Evolutionary conservation across 768 basidiomycete species (phyloP), one percentile per base, ranked within the genome.

Genomic region (Hygrocybe punicea): DNA sequence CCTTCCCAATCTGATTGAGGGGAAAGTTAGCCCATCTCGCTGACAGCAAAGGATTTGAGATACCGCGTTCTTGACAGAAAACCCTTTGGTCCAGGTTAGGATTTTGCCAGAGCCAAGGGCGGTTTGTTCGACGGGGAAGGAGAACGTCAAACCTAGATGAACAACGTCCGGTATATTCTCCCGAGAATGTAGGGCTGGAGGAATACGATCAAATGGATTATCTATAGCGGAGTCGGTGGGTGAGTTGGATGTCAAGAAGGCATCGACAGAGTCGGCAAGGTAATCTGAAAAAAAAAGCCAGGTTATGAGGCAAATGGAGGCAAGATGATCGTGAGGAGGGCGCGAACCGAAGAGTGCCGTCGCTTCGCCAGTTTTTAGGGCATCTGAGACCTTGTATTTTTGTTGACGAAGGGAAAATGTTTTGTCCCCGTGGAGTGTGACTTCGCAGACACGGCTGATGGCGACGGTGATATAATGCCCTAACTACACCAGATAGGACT

Each of bases 41-140:
- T n/a, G 17, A 35, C 35, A 50, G 10, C 14, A 29, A 50, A 4
- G 33, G 19, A 37, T 17, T 14, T 6, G 16, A 6, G 24, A 39
- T 39, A 52, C 51, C 1, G 91, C 90, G 65, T 89, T 86, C 65
- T 84, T 87, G 21, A 88, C 89, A 8, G 85, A 69, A 68, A 93
- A 93, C 7, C 91, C 97, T 72, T 98, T 96, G 3, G 92, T 98
- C 92, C 92, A 94, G 0, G 91, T 96, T 35, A 98, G 77, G 59
- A 99, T 87, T 58, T 85, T 91, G 1, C 97, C 97, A 21, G 85
- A 84, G 63, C 87, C 87, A 21, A 98, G 80, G 0, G 97, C 94
- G 0, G 92, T 93, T 69, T 99, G 97, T 65, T 97, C 93, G 25
- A 98, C 97, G 2, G 97, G 97, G 77, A 98, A 97, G 25, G 91